phyloP scores from a whole-genome alignment of 2,329 filamentous ascomycete species.

The Colletotrichum salicis region DNA sequence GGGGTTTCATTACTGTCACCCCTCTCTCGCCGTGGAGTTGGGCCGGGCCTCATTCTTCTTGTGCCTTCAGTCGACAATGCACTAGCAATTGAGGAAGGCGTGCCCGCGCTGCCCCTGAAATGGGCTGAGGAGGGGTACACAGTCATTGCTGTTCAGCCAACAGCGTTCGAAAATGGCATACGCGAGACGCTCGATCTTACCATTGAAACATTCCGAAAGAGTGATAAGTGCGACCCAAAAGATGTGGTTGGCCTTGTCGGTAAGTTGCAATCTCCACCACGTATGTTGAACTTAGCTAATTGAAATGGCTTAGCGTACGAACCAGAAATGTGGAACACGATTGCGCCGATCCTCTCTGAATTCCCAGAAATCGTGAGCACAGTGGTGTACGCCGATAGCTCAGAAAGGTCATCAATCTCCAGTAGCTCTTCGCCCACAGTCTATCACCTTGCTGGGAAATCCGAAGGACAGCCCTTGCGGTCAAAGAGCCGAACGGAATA shows the following conservation, averaged over 20 bases:
- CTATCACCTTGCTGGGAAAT: not conserved
- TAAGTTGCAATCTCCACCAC: not conserved
- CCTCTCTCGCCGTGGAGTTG: not conserved
- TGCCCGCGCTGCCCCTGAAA: slow-evolving; percentile 68
- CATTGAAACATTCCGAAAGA: not conserved
- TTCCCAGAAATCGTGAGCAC: not conserved
- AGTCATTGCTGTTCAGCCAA: slow-evolving; percentile 63
- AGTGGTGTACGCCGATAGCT: not conserved
- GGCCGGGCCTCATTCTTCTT: not conserved
- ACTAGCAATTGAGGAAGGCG: slow-evolving; percentile 40
- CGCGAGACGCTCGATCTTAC: not conserved
- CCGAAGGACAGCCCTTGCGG: not conserved
- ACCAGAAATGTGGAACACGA: not conserved
- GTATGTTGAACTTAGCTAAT: not conserved
- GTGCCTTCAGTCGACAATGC: not conserved
- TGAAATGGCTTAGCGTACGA: not conserved
- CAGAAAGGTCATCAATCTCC: not conserved
- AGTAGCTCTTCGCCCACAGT: not conserved
- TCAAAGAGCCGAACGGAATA: not conserved
- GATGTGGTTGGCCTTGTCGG: not conserved
- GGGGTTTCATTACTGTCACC: not conserved
- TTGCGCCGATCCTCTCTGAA: not conserved
- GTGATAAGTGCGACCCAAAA: not conserved
- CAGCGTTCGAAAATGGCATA: slow-evolving; percentile 52
- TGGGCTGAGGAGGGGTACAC: slow-evolving; percentile 78